Percentiles rank a stretch among this genome's conserved stretches.
These are phyloP conservation scores for Zoysia japonica DNA, from an alignment of 176 grass and related monocot genomes.

Conservation along the genomic window DNA sequence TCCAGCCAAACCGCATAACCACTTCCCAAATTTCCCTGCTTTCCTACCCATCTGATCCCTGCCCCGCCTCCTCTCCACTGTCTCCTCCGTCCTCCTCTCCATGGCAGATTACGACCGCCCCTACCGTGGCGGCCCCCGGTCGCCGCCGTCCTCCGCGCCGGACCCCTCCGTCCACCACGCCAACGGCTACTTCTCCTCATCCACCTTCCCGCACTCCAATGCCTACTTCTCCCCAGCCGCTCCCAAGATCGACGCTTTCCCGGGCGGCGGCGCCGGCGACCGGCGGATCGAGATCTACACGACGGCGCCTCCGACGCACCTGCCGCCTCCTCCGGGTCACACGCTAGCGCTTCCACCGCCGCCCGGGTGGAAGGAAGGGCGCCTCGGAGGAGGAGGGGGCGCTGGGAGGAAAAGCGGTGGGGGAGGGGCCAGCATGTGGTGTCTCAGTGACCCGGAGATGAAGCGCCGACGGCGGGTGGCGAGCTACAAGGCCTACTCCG, in stretches of 20 bases:
- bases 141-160: conserved; percentile 37
- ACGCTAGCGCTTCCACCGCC: conserved; percentile 46
- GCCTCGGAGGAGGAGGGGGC: conserved; percentile 31
- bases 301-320: conserved; percentile 30
- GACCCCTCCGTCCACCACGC: conserved; percentile 43
- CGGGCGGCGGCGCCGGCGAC: not conserved
- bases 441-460: conserved; percentile 86
- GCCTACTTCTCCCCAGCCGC: conserved; percentile 27
- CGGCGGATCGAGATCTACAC: conserved; percentile 61
- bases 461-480: conserved; percentile 70
- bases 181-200: conserved; percentile 41
- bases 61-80: not conserved
- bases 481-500: conserved; percentile 84
- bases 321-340: conserved; percentile 41
- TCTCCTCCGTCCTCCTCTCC: conserved; percentile 4
- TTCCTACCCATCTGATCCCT: not conserved
- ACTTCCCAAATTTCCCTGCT: conserved; percentile 20
- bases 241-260: too few relatives aligned
- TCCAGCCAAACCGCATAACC: conserved; percentile 13
- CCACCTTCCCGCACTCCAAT: conserved; percentile 25
- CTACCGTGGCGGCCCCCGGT: conserved; percentile 50
- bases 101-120: conserved; percentile 73
- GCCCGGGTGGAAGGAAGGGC: conserved; percentile 47
- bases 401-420: conserved; percentile 8
- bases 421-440: conserved; percentile 51